A percentile compares a stretch with the other conserved stretches of the same genome.
Conservation (phyloP, 768 basidiomycete species). For the Cyclocybe cylindracea region DNA sequence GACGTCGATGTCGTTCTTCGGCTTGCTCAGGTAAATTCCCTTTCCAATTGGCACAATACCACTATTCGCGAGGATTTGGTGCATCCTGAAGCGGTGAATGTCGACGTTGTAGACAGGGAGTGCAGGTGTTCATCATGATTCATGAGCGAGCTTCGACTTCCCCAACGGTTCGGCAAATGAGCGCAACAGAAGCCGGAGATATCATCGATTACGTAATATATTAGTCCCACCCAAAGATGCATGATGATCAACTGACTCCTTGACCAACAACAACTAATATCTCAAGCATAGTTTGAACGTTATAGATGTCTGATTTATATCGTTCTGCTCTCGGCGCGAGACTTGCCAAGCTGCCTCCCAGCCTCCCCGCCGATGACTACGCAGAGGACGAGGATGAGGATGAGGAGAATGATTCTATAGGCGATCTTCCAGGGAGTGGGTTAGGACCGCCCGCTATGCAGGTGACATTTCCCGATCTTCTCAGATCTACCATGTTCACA, state of each 20-base stretch:
- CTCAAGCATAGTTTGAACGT: too few relatives aligned
- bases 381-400: constrained; percentile 50
- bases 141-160: too few relatives aligned
- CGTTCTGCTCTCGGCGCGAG: constrained; percentile 79
- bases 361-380: constrained; percentile 26
- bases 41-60: constrained; percentile 16
- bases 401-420: constrained; percentile 60
- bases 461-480: constrained; percentile 29
- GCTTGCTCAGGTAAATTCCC: constrained; percentile 23
- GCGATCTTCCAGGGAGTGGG: constrained; percentile 56
- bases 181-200: too few relatives aligned
- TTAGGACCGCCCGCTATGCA: constrained; percentile 67
- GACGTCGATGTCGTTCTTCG: background rate
- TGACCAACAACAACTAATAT: too few relatives aligned
- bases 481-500: constrained; percentile 19
- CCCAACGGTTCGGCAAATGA: too few relatives aligned
- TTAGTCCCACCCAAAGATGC: too few relatives aligned
- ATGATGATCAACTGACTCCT: too few relatives aligned
- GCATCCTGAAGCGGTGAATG: background rate
- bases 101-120: background rate
- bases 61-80: background rate
- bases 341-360: constrained; percentile 68
- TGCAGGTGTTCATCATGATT: background rate
- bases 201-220: too few relatives aligned
- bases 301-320: constrained; percentile 66